Evolutionary conservation across 2,329 filamentous ascomycete species (phyloP), one percentile per base, ranked within the genome.

Genomic region (Sporothrix humicola): DNA sequence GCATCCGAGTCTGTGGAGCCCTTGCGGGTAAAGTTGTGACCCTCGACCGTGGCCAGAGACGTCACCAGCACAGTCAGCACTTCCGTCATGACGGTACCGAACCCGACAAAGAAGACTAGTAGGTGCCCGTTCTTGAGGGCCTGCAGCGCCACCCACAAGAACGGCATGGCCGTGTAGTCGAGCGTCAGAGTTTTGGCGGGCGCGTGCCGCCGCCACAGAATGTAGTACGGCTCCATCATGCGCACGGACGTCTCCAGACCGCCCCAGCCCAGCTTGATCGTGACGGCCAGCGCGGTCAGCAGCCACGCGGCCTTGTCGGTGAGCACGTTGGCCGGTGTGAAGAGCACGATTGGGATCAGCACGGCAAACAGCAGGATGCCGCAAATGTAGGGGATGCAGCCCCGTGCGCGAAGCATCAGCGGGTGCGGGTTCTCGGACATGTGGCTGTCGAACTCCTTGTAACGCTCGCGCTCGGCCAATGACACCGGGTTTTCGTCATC

Each of bases 141-240:
- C 74, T 86, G 85, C 63, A 91, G 77, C 0, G 90, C 88, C 26
- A 92, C 85, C 80, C 87, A 90, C 3, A 88, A 88, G 71, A 92
- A 92, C 5, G 92, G 90, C 77, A 92, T 87, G 42, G 90, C 90
- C 0, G 90, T 92, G 80, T 94, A 93, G 80, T 94, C 92, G 10
- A 93, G 86, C 0, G 89, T 90, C 7, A 94, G 85, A 1, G 89
- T 91, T 76, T 86, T 88, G 7, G 91, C 84, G 0, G 89, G 87
- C 3, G 91, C 91, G 76, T 91, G 88, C 3, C 92, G 87, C 71
- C 85, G 84, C 15, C 88, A 91, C 1, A 94, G 86, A 74, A 92
- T 88, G 79, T 91, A 92, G 78, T 92, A 94, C 1, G 92, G 92
- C 80, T 93, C 91, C 80, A 93, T 88, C 86, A 93, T 90, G 58